Conservation (phyloP, 2,329 filamentous ascomycete genomes). For the Ceratocystis eucalypticola region DNA sequence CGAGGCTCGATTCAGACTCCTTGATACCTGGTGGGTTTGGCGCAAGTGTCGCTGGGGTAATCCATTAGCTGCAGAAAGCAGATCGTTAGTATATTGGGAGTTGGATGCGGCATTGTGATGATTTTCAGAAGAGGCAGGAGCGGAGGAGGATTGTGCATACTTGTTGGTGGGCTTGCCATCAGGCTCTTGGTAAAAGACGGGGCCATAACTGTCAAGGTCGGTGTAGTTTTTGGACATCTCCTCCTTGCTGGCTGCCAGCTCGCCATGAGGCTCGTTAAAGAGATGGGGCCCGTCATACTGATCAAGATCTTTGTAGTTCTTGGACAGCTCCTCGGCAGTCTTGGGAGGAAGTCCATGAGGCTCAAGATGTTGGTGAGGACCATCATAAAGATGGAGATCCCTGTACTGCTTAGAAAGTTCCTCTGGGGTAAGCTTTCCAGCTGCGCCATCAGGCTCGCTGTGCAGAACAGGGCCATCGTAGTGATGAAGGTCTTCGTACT, state of each 20-base stretch:
- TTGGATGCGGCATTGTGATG: constrained; percentile 3
- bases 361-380: constrained; percentile 19
- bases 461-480: constrained; percentile 25
- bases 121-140: background rate
- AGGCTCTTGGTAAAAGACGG: constrained; percentile 28
- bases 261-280: constrained; percentile 17
- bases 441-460: constrained; percentile 25
- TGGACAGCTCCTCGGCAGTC: constrained; percentile 27
- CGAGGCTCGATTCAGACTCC: no score
- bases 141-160: constrained; percentile 6
- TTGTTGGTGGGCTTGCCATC: constrained; percentile 26
- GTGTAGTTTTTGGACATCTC: constrained; percentile 29
- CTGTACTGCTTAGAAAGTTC: constrained; percentile 27
- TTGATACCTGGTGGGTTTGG: background rate
- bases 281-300: constrained; percentile 25
- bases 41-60: background rate
- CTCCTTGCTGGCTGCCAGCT: constrained; percentile 23
- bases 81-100: constrained; percentile 13
- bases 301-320: constrained; percentile 28
- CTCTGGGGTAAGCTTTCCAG: constrained; percentile 20
- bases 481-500: constrained; percentile 27
- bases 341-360: constrained; percentile 19
- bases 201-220: constrained; percentile 31
- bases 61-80: constrained; percentile 6
- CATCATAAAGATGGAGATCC: constrained; percentile 27